A percentile compares a stretch with the other conserved stretches of the same genome.
Conservation (phyloP, 164 flowering plant genomes). For the Chimonanthus salicifolius region DNA sequence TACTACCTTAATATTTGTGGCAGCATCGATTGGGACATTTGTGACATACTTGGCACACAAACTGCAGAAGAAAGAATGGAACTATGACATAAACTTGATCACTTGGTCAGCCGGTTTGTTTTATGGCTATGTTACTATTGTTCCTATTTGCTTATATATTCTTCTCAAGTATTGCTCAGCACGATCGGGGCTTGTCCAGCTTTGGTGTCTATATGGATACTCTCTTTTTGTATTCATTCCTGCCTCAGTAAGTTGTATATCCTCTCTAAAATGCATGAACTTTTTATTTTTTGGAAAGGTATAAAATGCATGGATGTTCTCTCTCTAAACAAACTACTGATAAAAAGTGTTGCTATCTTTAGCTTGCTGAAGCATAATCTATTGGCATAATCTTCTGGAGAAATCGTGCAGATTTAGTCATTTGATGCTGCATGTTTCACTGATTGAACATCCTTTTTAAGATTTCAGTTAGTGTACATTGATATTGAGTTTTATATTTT, state of each 20-base stretch:
- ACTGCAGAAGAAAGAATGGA: constrained; percentile 76
- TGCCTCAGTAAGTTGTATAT: constrained; percentile 60
- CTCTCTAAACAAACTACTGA: background rate
- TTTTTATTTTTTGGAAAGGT: too few relatives aligned
- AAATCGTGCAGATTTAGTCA: too few relatives aligned
- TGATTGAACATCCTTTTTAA: too few relatives aligned
- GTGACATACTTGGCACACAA: constrained; percentile 92
- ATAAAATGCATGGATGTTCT: background rate
- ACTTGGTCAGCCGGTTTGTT: constrained; percentile 98
- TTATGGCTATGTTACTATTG: constrained; percentile 82
- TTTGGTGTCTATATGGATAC: constrained; percentile 87
- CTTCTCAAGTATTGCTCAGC: constrained; percentile 95
- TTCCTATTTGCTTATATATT: constrained; percentile 74
- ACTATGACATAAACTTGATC: constrained; percentile 86
- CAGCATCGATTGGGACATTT: constrained; percentile 94
- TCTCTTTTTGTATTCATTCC: constrained; percentile 94
- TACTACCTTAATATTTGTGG: constrained; percentile 89
- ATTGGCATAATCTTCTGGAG: background rate
- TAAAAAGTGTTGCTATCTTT: background rate
- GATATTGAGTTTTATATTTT: background rate
- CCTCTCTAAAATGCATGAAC: background rate
- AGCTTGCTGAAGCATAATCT: background rate
- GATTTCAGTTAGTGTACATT: background rate
- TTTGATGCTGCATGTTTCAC: too few relatives aligned
- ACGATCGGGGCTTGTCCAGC: constrained; percentile 86